Base-by-base conservation (phyloP, 164 flowering plant genomes). In the Liriodendron chinense region DNA sequence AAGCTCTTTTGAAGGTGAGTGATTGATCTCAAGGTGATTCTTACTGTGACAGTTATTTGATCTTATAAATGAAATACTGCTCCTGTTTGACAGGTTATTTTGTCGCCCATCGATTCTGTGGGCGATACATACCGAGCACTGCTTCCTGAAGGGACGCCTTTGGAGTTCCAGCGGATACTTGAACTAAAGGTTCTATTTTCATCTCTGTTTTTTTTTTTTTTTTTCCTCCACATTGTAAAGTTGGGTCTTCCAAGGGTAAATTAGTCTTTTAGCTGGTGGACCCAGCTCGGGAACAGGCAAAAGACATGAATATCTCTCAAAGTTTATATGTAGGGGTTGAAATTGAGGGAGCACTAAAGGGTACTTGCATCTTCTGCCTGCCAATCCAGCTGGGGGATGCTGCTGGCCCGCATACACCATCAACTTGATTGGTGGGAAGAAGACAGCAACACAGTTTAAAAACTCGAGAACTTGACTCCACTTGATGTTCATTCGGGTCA, bases 71-170 rank as follows among this genome's bases (percentile, higher is more conserved):
- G 34, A 2, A 28, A 47, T 48, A 9, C 64, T 78, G 50, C 75
- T 25, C 76, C 77, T 23, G 4, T 59, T 76, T 0, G 56, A 22
- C 91, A 95, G 98, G 99, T 96, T 56, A 96, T 96, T 76, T 83
- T 94, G 59, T 96, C 99, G 57, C 98, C 99, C 24, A 71, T 89
- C 53, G 98, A 96, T 79, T 96, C 99, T 69, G 99, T 94, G 53
- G 98, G 89, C 43, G 94, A 94, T 80, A 94, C 99, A 63, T 96
- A 91, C 79, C 85, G 95, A 72, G 99, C 99, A 65, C 84, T 96
- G 71, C 84, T 96, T 75, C 99, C 98, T 53, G 98, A 96, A 83
- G 99, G 99, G 76, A 92, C 98, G 9, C 91, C 92, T 72, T 80
- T 78, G 78, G 97, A 96, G 83, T 94, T 96, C 80, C 98, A 96